Conservation (phyloP, 2,329 filamentous ascomycete species). For the Phyllosticta ampelicida region DNA sequence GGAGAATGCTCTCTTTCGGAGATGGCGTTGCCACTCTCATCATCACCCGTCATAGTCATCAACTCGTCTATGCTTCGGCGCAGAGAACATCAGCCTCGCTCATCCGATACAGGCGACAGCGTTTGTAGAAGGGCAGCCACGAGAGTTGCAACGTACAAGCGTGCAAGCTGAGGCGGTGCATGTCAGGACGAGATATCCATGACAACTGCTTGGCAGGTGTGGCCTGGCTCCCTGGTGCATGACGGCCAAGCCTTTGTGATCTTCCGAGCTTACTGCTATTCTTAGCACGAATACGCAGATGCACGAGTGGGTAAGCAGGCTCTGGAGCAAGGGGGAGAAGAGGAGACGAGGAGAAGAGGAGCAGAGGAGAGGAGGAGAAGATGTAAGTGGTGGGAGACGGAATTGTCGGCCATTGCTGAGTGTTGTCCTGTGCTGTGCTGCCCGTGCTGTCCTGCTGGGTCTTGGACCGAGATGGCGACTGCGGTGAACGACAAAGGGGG, state of each 20-base stretch:
- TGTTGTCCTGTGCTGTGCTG: neutral
- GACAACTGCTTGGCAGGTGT: neutral
- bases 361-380: neutral
- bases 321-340: neutral
- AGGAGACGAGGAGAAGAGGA: neutral
- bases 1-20: neutral
- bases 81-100: neutral
- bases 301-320: neutral
- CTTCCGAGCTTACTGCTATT: neutral
- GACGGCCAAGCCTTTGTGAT: neutral
- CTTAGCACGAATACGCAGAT: neutral
- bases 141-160: neutral
- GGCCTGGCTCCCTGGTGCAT: neutral
- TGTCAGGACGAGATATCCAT: neutral
- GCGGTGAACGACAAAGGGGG: neutral
- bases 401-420: neutral
- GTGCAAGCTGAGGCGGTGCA: neutral
- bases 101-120: too few relatives aligned
- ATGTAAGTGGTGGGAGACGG: neutral
- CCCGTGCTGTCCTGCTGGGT: neutral
- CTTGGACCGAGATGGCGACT: neutral
- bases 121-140: too few relatives aligned
- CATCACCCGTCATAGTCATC: neutral
- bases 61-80: neutral
- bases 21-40: neutral